Evolutionary conservation across 169 alveolate species (phyloP).

Genomic region (Plasmodium vinckei): DNA sequence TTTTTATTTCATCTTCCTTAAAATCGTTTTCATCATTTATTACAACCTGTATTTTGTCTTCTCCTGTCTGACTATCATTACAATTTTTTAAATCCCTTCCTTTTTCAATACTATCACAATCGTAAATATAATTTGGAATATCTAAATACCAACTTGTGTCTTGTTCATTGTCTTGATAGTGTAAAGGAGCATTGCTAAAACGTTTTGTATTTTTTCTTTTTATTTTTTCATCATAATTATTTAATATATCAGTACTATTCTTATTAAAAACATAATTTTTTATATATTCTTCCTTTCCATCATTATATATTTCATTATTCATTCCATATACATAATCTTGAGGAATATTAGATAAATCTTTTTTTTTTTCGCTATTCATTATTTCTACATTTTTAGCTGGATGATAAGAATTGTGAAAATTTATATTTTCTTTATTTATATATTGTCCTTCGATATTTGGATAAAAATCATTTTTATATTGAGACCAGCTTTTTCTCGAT

Average conservation of each 20-base stretch:
- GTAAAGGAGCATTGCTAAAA: slow-evolving; percentile 47
- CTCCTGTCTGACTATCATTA: background rate
- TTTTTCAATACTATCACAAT: background rate
- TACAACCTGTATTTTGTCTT: slow-evolving; percentile 19
- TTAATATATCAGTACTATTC: slow-evolving; percentile 25
- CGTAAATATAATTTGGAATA: background rate
- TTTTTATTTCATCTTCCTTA: slow-evolving; percentile 5
- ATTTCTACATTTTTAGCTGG: slow-evolving; percentile 24
- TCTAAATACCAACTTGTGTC: background rate
- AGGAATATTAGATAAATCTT: slow-evolving; percentile 39
- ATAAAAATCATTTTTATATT: slow-evolving; percentile 61
- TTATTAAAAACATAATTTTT: slow-evolving; percentile 56
- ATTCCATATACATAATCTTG: slow-evolving; percentile 72
- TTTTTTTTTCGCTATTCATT: slow-evolving; percentile 48
- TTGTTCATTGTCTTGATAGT: slow-evolving; percentile 16
- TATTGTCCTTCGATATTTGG: slow-evolving; percentile 73
- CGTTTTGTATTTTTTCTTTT: slow-evolving; percentile 46
- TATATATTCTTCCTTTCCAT: slow-evolving; percentile 71
- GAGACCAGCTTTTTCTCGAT: slow-evolving; percentile 66
- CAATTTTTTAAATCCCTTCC: background rate
- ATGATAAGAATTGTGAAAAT: slow-evolving; percentile 37
- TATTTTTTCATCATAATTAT: slow-evolving; percentile 50
- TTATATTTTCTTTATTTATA: slow-evolving; percentile 35
- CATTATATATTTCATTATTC: slow-evolving; percentile 66
- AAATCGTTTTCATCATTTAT: slow-evolving; percentile 19